phyloP scores from a whole-genome alignment of 2,329 filamentous ascomycete species.

The Aureobasidium zeae region DNA sequence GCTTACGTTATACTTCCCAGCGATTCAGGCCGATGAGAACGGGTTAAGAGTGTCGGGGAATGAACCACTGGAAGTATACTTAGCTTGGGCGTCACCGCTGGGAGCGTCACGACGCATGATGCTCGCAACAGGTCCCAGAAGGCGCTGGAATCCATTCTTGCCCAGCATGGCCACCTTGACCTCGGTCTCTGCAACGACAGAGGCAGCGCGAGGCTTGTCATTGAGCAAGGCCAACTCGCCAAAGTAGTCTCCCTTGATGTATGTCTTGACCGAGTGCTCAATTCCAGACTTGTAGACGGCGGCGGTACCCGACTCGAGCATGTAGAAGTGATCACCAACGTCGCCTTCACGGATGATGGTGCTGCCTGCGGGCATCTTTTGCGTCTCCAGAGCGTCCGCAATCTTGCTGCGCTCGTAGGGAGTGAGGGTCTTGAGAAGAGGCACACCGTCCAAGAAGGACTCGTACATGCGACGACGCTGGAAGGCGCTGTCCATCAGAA shows the following conservation, averaged over 20 bases:
- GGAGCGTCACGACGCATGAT: conserved; percentile 77
- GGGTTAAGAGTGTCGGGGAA: conserved; percentile 7
- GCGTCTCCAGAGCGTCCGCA: conserved; percentile 86
- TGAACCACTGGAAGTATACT: neutral
- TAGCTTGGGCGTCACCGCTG: conserved; percentile 22
- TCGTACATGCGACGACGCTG: conserved; percentile 95
- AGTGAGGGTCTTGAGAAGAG: conserved; percentile 71
- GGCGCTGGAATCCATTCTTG: conserved; percentile 87
- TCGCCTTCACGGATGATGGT: conserved; percentile 88
- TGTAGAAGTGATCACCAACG: conserved; percentile 81
- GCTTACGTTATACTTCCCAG: conserved; percentile 4
- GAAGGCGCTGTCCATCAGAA: conserved; percentile 97
- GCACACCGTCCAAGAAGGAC: conserved; percentile 89
- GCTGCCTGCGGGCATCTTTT: conserved; percentile 71
- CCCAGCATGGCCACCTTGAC: conserved; percentile 89
- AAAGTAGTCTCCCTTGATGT: conserved; percentile 91
- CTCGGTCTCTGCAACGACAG: conserved; percentile 71
- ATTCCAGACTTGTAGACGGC: conserved; percentile 74
- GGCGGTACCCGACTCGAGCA: conserved; percentile 79
- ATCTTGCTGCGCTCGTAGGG: conserved; percentile 95
- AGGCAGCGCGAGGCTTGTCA: conserved; percentile 85
- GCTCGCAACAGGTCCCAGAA: conserved; percentile 85
- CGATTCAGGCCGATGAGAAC: conserved; percentile 9
- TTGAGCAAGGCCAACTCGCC: conserved; percentile 90
- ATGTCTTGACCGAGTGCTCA: conserved; percentile 63